Evolutionary conservation across 2,329 filamentous ascomycete genomes (phyloP).

Genomic region (Xylaria sp.): DNA sequence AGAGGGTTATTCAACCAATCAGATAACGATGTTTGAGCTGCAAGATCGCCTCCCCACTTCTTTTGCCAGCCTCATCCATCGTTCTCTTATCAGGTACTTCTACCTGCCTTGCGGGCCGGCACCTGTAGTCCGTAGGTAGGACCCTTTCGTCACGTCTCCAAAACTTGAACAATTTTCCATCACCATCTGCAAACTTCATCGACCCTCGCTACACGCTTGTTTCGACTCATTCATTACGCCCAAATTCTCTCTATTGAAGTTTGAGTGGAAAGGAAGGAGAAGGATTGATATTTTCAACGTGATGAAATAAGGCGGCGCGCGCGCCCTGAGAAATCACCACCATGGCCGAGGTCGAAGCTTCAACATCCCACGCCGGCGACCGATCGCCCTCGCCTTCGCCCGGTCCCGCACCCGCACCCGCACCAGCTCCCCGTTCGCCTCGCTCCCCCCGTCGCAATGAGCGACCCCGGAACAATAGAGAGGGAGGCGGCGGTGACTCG

Average conservation of each 20-base stretch:
- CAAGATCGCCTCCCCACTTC: not conserved
- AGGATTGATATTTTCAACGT: not conserved
- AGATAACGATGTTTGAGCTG: not conserved
- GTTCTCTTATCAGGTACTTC: not conserved
- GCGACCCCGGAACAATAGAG: slow-evolving; percentile 25
- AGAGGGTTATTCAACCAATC: not conserved
- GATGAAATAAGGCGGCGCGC: slow-evolving; percentile 3
- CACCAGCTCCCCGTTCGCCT: slow-evolving; percentile 27
- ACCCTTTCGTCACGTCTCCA: not conserved
- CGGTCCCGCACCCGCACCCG: slow-evolving; percentile 11
- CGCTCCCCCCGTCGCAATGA: slow-evolving; percentile 32
- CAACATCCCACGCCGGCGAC: slow-evolving; percentile 29
- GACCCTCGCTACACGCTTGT: not conserved
- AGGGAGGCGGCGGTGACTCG: slow-evolving; percentile 42
- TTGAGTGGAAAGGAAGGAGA: not conserved
- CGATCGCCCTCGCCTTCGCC: slow-evolving; percentile 23
- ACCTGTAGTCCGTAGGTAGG: not conserved
- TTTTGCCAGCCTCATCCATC: not conserved
- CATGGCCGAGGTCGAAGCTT: slow-evolving; percentile 44
- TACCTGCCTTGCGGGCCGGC: not conserved
- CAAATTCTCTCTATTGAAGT: too few relatives aligned
- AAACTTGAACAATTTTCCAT: slow-evolving; percentile 1
- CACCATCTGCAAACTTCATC: slow-evolving; percentile 7
- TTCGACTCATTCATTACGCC: too few relatives aligned
- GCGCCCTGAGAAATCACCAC: slow-evolving; percentile 5